Percentiles rank a stretch among this genome's conserved stretches.
Evolutionary conservation across 2,329 filamentous ascomycete species (phyloP).

Genomic region (Cladosporium cucumerinum): DNA sequence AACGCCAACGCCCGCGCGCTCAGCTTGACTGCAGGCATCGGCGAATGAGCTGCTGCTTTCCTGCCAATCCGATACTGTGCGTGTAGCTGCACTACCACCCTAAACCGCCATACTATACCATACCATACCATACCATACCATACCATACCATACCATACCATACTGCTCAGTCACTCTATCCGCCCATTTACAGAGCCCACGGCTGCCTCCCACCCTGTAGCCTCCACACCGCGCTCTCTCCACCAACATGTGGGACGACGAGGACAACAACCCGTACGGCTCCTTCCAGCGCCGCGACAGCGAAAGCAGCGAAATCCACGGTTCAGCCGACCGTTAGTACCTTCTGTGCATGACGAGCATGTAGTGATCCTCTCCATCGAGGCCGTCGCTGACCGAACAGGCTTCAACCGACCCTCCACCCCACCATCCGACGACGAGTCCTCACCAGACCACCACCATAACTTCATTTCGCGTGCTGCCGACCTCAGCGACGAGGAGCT

Average conservation of each 20-base stretch:
- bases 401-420: slow-evolving; percentile 59
- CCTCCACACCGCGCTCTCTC: neutral
- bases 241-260: slow-evolving; percentile 88
- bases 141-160: neutral
- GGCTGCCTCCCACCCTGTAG: neutral
- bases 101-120: neutral
- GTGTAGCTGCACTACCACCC: neutral
- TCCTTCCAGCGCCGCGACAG: slow-evolving; percentile 88
- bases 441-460: slow-evolving; percentile 63
- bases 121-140: neutral
- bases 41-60: slow-evolving; percentile 1
- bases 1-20: neutral
- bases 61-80: neutral
- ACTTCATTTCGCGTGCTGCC: slow-evolving; percentile 51
- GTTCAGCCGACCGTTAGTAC: slow-evolving; percentile 30
- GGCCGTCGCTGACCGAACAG: slow-evolving; percentile 31
- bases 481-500: slow-evolving; percentile 61
- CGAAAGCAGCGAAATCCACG: slow-evolving; percentile 58
- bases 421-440: slow-evolving; percentile 71
- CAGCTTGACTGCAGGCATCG: slow-evolving; percentile 12
- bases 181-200: neutral
- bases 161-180: neutral
- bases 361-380: neutral
- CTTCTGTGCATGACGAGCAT: neutral
- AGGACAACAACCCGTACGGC: slow-evolving; percentile 97